Evolutionary conservation across 768 basidiomycete species (phyloP), one percentile per base, ranked within the genome.

Genomic region (Xerocomellus amylosporus): DNA sequence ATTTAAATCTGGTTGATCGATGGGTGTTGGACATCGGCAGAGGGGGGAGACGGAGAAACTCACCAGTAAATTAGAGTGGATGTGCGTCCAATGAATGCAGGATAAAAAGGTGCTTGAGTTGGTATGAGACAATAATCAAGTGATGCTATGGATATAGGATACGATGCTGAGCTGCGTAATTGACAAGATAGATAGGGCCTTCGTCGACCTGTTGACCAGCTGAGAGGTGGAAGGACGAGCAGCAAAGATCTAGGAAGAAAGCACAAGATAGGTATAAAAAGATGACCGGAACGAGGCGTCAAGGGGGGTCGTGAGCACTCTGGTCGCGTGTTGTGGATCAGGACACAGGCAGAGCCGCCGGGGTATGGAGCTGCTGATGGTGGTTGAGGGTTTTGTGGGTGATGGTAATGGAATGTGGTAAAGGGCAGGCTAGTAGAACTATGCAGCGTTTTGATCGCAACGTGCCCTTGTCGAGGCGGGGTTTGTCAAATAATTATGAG

Each of bases 371-470:
- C 61, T 62, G 65, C 49, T 64, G 67, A 66, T 68, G 68, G 71
- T 51, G 72, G 71, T 73, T 65, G 66, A 70, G 67, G 74, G 73
- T 71, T 71, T 70, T 62, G 64, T 42, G 57, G 48, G 60, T 71
- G 64, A 67, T 64, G 57, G 67, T 62, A 67, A 69, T 71, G 79
- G 76, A 77, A 78, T 73, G 80, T 82, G 80, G 79, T 76, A 78
- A 75, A 78, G 76, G 79, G 76, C 66, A 81, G 82, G 82, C 79
- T 73, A 75, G 67, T 69, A 67, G 59, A 46, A 67, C 61, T 68
- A 72, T 67, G 64, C 77, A 79, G 80, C 74, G 74, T 84, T 86
- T 84, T 86, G 84, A 86, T 87, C 76, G 76, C 84, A 87, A 87
- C 85, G 86, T 88, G 86, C 81, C 85, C 80, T 74, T 75, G 72